Conservation (phyloP, 129 eudicot genomes). For the Chrysanthemum makinoi region DNA sequence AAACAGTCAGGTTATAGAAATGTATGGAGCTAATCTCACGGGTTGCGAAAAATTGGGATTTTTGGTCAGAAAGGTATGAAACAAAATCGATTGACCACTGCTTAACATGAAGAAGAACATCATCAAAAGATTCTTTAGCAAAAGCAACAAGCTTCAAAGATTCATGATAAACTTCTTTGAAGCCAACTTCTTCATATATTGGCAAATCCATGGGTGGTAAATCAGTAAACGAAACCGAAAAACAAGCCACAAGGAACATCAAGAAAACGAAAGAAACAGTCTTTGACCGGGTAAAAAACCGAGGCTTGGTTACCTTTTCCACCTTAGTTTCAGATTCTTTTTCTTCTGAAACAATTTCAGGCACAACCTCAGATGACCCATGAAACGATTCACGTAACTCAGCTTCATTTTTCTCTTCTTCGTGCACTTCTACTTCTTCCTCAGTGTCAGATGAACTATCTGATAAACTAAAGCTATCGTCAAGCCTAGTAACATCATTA, state of each 20-base stretch:
- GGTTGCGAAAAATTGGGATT: slow-evolving; percentile 24
- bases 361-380: slow-evolving; percentile 33
- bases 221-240: slow-evolving; percentile 36
- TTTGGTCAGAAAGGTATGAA: slow-evolving; percentile 37
- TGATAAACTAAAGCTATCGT: slow-evolving; percentile 43
- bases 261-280: slow-evolving; percentile 37
- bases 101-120: slow-evolving; percentile 30
- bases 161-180: slow-evolving; percentile 38
- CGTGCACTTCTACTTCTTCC: slow-evolving; percentile 27
- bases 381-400: slow-evolving; percentile 26
- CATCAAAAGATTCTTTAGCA: slow-evolving; percentile 42
- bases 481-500: slow-evolving; percentile 35
- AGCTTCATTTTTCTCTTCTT: slow-evolving; percentile 5
- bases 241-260: slow-evolving; percentile 45
- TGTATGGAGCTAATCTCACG: slow-evolving; percentile 13
- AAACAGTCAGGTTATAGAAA: slow-evolving; percentile 34
- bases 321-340: slow-evolving; percentile 29
- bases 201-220: slow-evolving; percentile 34
- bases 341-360: slow-evolving; percentile 30
- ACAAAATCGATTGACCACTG: slow-evolving; percentile 41
- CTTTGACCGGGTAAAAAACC: slow-evolving; percentile 34
- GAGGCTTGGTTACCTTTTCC: slow-evolving; percentile 22
- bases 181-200: slow-evolving; percentile 26
- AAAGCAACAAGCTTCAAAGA: slow-evolving; percentile 36
- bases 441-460: slow-evolving; percentile 56